Evolutionary conservation across 2,329 filamentous ascomycete species (phyloP).

Genomic region (Xylariaceae sp.): DNA sequence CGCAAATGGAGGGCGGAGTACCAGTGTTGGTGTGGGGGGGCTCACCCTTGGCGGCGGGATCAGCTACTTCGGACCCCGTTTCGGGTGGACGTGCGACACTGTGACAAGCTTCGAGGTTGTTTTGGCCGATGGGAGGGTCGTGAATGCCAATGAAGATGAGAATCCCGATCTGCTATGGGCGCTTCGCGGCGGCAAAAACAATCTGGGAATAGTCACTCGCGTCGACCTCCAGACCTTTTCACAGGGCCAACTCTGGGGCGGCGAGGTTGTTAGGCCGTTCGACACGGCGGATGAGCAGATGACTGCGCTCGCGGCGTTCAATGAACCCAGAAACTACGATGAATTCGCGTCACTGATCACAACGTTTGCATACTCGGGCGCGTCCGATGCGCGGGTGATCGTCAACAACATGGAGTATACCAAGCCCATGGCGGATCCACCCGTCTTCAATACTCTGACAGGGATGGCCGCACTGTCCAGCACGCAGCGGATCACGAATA

Average conservation of each 20-base stretch:
- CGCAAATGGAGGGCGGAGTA: slow-evolving; percentile 40
- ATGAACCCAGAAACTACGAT: slow-evolving; percentile 6
- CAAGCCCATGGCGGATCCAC: slow-evolving; percentile 1
- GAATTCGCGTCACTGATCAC: slow-evolving; percentile 11
- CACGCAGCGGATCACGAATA: slow-evolving; percentile 1
- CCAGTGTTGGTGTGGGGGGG: slow-evolving; percentile 51
- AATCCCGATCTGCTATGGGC: slow-evolving; percentile 41
- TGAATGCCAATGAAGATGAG: slow-evolving; percentile 37
- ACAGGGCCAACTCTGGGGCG: slow-evolving; percentile 1
- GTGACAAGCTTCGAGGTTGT: slow-evolving; percentile 37
- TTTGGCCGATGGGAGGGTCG: slow-evolving; percentile 32
- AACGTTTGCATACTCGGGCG: slow-evolving; percentile 3
- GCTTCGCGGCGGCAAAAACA: slow-evolving; percentile 27
- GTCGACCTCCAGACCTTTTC: not conserved
- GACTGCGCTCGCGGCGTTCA: not conserved
- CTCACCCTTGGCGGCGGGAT: slow-evolving; percentile 54
- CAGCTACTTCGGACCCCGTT: slow-evolving; percentile 47
- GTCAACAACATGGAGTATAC: slow-evolving; percentile 9
- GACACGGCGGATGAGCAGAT: slow-evolving; percentile 1
- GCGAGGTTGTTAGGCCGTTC: not conserved
- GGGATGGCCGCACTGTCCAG: not conserved
- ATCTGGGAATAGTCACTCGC: not conserved
- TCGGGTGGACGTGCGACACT: slow-evolving; percentile 46
- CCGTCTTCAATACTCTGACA: not conserved
- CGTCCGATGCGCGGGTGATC: not conserved